Percentiles rank a stretch among this genome's conserved stretches.
Evolutionary conservation across 352 stramenopile species (phyloP).

Genomic region (Globisporangium spinosum): DNA sequence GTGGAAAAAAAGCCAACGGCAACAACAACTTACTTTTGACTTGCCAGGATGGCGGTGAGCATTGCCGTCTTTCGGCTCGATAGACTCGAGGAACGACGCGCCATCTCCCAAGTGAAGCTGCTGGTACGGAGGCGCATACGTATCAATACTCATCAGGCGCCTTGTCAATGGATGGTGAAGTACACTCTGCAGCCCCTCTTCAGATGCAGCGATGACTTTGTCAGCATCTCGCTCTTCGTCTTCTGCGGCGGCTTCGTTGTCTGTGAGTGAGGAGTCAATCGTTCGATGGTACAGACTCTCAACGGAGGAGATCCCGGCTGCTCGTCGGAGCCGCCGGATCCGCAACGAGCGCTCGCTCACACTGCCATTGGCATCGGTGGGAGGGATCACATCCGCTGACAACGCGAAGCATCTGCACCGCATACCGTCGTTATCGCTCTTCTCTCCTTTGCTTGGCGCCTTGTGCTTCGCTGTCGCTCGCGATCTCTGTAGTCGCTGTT

Average conservation of each 20-base stretch:
- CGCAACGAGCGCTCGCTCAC: conserved; percentile 24
- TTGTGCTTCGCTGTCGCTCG: conserved; percentile 16
- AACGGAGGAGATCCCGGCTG: conserved; percentile 34
- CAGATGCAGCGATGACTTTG: conserved; percentile 17
- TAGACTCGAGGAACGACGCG: conserved; percentile 44
- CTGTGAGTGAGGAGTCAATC: conserved; percentile 14
- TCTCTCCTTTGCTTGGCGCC: conserved; percentile 11
- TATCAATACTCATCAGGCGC: conserved; percentile 20
- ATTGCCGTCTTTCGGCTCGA: conserved; percentile 26
- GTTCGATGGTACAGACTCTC: conserved; percentile 42
- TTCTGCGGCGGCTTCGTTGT: conserved; percentile 25
- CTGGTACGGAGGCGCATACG: conserved; percentile 36
- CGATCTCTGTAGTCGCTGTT: conserved; percentile 23
- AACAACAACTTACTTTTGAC: background rate
- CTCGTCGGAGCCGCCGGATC: conserved; percentile 32
- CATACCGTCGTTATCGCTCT: background rate
- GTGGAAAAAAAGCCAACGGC: background rate
- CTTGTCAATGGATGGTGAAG: conserved; percentile 27
- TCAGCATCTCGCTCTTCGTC: conserved; percentile 15
- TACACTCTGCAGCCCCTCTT: conserved; percentile 24
- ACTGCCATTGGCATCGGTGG: background rate
- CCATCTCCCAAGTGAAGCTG: conserved; percentile 32
- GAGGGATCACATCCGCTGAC: background rate
- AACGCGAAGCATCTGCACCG: conserved; percentile 42
- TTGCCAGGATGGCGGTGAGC: background rate